Evolutionary conservation across 2,329 filamentous ascomycete species (phyloP).

Genomic region (Basipetospora chlamydospora): DNA sequence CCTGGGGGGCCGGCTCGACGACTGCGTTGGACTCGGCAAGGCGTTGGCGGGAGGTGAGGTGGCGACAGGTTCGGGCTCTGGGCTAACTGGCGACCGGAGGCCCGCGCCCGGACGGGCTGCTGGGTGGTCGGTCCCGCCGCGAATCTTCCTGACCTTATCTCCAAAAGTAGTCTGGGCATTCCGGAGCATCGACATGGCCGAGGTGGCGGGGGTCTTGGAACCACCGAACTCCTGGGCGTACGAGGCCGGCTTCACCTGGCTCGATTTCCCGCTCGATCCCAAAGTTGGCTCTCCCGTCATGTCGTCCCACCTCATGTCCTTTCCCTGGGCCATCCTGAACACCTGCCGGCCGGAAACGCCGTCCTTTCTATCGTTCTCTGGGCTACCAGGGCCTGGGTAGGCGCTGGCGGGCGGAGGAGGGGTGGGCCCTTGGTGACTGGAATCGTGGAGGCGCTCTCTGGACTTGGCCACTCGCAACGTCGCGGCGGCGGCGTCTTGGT

Average conservation of each 20-base stretch:
- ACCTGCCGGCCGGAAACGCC: conserved; percentile 7
- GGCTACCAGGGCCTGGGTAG: no score
- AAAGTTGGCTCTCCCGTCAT: conserved; percentile 51
- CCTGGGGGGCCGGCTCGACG: conserved; percentile 1
- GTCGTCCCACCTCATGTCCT: conserved; percentile 46
- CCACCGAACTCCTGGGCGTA: conserved; percentile 17
- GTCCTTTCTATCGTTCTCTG: no score
- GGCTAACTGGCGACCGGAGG: background rate
- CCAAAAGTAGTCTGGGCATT: conserved; percentile 21
- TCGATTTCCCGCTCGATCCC: conserved; percentile 37
- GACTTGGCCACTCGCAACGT: conserved; percentile 24
- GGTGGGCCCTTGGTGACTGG: background rate
- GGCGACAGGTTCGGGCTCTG: background rate
- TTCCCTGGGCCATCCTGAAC: conserved; percentile 8
- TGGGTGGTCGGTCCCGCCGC: conserved; percentile 9
- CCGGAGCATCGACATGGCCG: conserved; percentile 5
- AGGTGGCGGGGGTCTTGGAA: conserved; percentile 16
- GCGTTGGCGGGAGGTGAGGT: background rate
- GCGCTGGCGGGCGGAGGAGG: no score
- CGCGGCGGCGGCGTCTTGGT: conserved; percentile 23
- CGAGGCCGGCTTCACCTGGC: conserved; percentile 40
- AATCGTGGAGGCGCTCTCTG: conserved; percentile 18
- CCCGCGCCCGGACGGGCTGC: background rate
- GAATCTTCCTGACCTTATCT: conserved; percentile 29
- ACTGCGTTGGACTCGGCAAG: no score